Conservation (phyloP, 257 asterid species). For the Capsicum rhomboideum region DNA sequence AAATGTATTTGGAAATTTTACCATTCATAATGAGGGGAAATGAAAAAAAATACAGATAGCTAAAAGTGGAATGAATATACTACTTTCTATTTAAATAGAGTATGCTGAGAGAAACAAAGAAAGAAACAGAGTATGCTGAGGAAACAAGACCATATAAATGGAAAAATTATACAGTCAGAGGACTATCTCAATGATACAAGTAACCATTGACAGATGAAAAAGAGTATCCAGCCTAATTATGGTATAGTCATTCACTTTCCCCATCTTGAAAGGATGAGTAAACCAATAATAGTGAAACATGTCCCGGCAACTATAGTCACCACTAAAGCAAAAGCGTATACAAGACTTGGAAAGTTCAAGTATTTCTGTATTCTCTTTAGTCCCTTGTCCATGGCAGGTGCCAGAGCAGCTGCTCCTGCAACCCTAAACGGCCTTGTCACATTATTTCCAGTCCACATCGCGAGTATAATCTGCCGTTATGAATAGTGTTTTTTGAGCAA, state of each 20-base stretch:
- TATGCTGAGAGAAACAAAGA: too few species aligned
- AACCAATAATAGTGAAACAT: slow-evolving; percentile 23
- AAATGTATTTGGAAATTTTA: too few species aligned
- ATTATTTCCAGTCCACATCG: slow-evolving; percentile 49
- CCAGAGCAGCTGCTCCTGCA: slow-evolving; percentile 41
- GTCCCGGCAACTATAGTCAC: slow-evolving; percentile 20
- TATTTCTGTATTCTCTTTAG: slow-evolving; percentile 29
- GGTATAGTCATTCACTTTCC: slow-evolving; percentile 11
- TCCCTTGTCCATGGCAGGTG: slow-evolving; percentile 30
- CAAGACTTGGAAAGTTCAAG: slow-evolving; percentile 28
- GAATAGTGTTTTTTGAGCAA: background rate
- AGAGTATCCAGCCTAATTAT: background rate
- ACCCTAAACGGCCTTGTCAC: slow-evolving; percentile 43
- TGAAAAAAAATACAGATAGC: too few species aligned
- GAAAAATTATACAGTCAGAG: background rate
- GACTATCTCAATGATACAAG: background rate
- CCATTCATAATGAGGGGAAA: too few species aligned
- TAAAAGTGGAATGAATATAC: too few species aligned
- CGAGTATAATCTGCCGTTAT: slow-evolving; percentile 26
- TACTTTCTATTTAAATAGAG: too few species aligned
- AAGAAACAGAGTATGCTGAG: too few species aligned
- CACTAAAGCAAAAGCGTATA: slow-evolving; percentile 35
- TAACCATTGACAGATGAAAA: background rate
- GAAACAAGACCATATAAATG: background rate
- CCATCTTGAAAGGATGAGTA: slow-evolving; percentile 46